Evolutionary conservation across 345 rosid species (phyloP).

Genomic region (Eucalyptus curtisii): DNA sequence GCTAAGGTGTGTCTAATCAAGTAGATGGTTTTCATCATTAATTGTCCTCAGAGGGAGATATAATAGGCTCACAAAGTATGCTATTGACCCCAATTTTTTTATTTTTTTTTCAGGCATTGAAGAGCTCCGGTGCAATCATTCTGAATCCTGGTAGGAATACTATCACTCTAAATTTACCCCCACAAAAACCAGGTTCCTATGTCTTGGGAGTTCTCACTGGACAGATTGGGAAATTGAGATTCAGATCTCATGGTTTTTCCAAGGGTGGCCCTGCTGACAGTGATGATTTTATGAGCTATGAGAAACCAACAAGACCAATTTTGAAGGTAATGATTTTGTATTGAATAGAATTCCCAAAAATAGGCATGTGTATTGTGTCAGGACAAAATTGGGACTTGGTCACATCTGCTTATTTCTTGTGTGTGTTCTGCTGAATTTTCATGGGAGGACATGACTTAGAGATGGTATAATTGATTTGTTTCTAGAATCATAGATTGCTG

Average conservation of each 20-base stretch:
- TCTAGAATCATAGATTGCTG: not conserved
- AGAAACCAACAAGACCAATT: constrained; percentile 87
- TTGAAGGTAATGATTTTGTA: constrained; percentile 49
- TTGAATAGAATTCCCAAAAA: not conserved
- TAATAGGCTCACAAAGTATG: not conserved
- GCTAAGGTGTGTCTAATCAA: constrained; percentile 48
- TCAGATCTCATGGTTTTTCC: constrained; percentile 94
- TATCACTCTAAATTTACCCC: constrained; percentile 64
- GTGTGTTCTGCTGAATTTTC: not conserved
- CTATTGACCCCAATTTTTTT: not conserved
- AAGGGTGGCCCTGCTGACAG: constrained; percentile 92
- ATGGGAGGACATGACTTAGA: not conserved
- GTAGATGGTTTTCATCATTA: not conserved
- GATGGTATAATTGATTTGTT: not conserved
- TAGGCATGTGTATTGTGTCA: not conserved
- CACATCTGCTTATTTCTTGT: not conserved
- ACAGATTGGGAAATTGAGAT: constrained; percentile 83
- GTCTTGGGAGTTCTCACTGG: constrained; percentile 94
- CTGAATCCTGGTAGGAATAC: constrained; percentile 70
- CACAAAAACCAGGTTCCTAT: constrained; percentile 91
- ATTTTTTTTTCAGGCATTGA: constrained; percentile 57
- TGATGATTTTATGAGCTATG: constrained; percentile 97
- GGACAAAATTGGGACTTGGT: not conserved
- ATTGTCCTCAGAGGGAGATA: not conserved
- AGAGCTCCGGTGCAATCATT: constrained; percentile 58